Conservation (phyloP, 208 protist species). For the Acanthamoeba quina region DNA sequence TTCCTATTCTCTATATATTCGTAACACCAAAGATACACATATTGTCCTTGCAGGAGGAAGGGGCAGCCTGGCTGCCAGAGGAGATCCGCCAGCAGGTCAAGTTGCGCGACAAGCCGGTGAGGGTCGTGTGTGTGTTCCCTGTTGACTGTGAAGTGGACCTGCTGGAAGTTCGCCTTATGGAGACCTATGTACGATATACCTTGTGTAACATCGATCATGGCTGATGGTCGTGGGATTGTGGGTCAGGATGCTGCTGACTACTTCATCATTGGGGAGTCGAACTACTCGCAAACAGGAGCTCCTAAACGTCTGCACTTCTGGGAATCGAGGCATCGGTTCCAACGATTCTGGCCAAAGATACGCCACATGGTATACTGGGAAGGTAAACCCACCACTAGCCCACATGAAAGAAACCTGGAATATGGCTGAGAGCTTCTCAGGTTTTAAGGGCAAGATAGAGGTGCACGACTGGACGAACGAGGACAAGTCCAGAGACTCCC, state of each 20-base stretch:
- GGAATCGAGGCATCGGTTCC: neutral
- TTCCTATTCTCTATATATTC: too few species aligned
- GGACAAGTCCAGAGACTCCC: neutral
- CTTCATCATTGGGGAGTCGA: neutral
- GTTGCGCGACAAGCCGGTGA: neutral
- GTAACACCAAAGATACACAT: too few species aligned
- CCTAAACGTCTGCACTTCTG: neutral
- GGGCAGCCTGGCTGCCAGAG: too few species aligned
- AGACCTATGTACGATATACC: neutral
- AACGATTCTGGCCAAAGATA: constrained; percentile 2
- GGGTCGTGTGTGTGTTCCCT: neutral
- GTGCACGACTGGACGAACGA: neutral
- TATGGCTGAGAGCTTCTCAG: neutral
- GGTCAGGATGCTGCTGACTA: neutral
- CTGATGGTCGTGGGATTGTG: neutral
- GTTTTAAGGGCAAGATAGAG: neutral
- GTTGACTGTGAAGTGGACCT: neutral
- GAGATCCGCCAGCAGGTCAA: too few species aligned
- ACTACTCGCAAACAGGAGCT: neutral
- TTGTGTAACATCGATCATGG: neutral
- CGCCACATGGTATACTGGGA: neutral
- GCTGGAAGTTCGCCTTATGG: neutral
- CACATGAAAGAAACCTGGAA: too few species aligned
- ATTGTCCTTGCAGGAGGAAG: too few species aligned
- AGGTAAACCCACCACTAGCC: neutral